Base-by-base conservation (phyloP, 2,329 filamentous ascomycete genomes). In the Lasiodiplodia gonubiensis region DNA sequence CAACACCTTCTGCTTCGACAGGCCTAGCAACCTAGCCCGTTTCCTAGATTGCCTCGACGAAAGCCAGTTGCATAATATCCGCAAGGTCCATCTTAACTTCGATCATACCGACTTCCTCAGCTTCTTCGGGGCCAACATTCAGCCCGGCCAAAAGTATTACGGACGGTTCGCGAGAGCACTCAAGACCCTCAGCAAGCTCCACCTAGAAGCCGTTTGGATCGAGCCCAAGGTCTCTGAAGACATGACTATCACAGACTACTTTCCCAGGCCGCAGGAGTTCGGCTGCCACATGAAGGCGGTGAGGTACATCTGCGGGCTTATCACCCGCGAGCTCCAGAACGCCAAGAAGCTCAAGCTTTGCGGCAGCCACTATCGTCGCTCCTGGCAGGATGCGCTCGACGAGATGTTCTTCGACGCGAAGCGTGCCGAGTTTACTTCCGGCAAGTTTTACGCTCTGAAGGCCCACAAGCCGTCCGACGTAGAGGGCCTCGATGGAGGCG, bases 201-300 rank as follows among this genome's bases (percentile, higher is more conserved):
- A n/a, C 4, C 53, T 66, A 5, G 25, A 66, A 3, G 4, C 2
- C 11, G 6, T 66, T 14, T 27, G 11, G 10, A 35, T 57, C 27
- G 42, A 59, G 21, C 53, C 39, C 16, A 21, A 27, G 21, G 39
- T 49, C 8, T 65, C 37, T 12, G 27, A 49, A 10, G n/a, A 57
- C 12, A 66, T 49, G 42, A 7, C 8, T 18, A 54, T 57, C 30
- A 12, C 8, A n/a, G 23, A 2, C n/a, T 63, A 63, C 25, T 63
- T 63, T 30, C 12, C 11, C 6, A 12, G 35, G 18, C 42, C 59
- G 11, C 18, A 35, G 18, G 3, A 7, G 2, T 63, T 51, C 4
- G 59, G 59, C 12, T 63, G 59, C 25, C 59, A 63, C 42, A 30
- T 6, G 25, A 51, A 51, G n/a, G 59, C 59, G 2, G 30, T 63